Percentiles rank a stretch among this genome's conserved stretches.
Conservation (phyloP, 2,329 filamentous ascomycete species). For the Sordariomycetes sp. region DNA sequence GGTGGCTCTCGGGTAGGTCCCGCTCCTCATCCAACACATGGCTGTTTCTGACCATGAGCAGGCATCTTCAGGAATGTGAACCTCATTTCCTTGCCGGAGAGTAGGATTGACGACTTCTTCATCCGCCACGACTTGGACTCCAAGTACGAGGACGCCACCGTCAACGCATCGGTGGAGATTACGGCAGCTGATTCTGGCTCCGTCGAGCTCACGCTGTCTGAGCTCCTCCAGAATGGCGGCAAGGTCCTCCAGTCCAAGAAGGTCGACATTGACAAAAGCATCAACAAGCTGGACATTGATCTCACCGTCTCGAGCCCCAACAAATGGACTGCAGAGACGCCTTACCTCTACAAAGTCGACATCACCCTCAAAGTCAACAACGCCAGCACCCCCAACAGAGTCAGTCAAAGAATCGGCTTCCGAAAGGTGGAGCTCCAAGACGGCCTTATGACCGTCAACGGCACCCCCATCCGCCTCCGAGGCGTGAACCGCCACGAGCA, state of each 20-base stretch:
- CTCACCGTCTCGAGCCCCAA: conserved; percentile 33
- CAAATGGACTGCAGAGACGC: conserved; percentile 60
- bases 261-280: conserved; percentile 21
- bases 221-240: conserved; percentile 17
- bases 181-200: conserved; percentile 17
- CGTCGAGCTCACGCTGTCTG: conserved; percentile 15
- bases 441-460: conserved; percentile 51
- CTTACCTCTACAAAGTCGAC: conserved; percentile 42
- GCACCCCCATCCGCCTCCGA: conserved; percentile 47
- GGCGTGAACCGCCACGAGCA: conserved; percentile 63
- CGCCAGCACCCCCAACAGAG: not conserved
- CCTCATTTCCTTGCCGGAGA: conserved; percentile 45
- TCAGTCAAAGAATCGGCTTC: conserved; percentile 49
- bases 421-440: conserved; percentile 46
- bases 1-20: conserved; percentile 36
- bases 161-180: conserved; percentile 31
- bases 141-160: conserved; percentile 35
- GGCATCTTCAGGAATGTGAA: conserved; percentile 27
- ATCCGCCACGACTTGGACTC: conserved; percentile 41
- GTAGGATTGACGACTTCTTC: conserved; percentile 40
- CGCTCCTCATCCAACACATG: conserved; percentile 47
- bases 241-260: conserved; percentile 13
- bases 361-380: conserved; percentile 19
- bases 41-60: not conserved
- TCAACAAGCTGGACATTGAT: conserved; percentile 10